Evolutionary conservation across 371 early-diverging fungal species (phyloP).

Genomic region (Apophysomyces trapeziformis): DNA sequence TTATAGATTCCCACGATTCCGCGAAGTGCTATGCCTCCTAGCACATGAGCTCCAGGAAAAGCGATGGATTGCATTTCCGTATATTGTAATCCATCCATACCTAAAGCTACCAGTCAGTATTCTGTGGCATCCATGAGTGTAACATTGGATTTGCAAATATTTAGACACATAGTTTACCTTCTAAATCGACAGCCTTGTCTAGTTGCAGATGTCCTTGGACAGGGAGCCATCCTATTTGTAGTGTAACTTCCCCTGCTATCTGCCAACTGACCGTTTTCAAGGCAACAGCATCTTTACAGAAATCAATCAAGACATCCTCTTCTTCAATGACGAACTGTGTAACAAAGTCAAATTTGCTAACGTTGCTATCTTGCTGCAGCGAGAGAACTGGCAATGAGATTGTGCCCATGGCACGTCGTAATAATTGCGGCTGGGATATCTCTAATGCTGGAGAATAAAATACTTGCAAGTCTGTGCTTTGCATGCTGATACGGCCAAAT

Average conservation of each 20-base stretch:
- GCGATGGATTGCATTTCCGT: conserved; percentile 36
- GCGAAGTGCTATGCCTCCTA: conserved; percentile 42
- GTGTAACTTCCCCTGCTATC: conserved; percentile 32
- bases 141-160: neutral
- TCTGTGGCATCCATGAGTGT: neutral
- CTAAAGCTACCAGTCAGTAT: conserved; percentile 17
- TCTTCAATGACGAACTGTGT: conserved; percentile 43
- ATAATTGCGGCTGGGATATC: neutral
- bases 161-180: conserved; percentile 32
- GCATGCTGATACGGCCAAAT: conserved; percentile 37
- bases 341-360: conserved; percentile 44
- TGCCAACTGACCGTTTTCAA: conserved; percentile 41
- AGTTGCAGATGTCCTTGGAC: conserved; percentile 20
- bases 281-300: conserved; percentile 46
- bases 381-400: conserved; percentile 41
- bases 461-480: conserved; percentile 24
- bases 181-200: conserved; percentile 33
- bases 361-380: conserved; percentile 17
- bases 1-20: conserved; percentile 48
- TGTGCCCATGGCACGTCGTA: conserved; percentile 29
- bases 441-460: conserved; percentile 19
- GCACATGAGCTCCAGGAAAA: conserved; percentile 43
- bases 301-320: conserved; percentile 36
- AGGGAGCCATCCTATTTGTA: conserved; percentile 42
- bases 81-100: conserved; percentile 51